Base-by-base conservation (phyloP, 805 yeast genomes). In the Teunomyces funiuensis region DNA sequence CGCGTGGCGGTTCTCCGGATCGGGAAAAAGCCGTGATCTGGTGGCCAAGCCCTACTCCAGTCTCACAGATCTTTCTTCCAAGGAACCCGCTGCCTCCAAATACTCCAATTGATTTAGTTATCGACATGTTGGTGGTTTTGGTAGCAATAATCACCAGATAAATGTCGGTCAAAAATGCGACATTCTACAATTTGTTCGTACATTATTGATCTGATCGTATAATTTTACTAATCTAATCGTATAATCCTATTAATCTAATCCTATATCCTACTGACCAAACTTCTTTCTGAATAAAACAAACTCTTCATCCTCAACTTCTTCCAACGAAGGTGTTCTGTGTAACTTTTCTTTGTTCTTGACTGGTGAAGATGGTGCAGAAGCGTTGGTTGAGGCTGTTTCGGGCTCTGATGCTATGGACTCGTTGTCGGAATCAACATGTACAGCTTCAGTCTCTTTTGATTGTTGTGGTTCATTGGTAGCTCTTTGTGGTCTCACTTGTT, bases 41-140 rank as follows among this genome's bases (percentile, higher is more conserved):
- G 58, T 72, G 79, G 0, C 95, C 95, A 14, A 76, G 60, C 16
- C 60, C 63, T 1, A 85, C 61, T 0, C 85, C 95, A 2, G 74
- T 72, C 55, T 82, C 83, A 55, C 95, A 86, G 6, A 90, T 80
- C 45, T 66, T 67, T 40, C 61, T 60, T 9, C 96, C 89, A 44
- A 90, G 60, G 56, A 87, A 87, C 6, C 97, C 97, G 50, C 79
- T 80, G 0, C 97, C 97, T 13, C 98, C 98, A 54, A 89, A 79
- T 0, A 89, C 87, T 3, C 87, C 79, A 48, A 61, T 66, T 42
- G 66, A 62, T 55, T 50, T 60, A 6, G 45, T 31, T 40, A 50
- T 37, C 7, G 47, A 37, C 45, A 41, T 41, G 8, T n/a, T 30
- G 27, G 22, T 30, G 9, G 31, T 8, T 4, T 22, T 11, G 10